phyloP scores from a whole-genome alignment of 257 asterid species.

The Gynochthodes officinalis region DNA sequence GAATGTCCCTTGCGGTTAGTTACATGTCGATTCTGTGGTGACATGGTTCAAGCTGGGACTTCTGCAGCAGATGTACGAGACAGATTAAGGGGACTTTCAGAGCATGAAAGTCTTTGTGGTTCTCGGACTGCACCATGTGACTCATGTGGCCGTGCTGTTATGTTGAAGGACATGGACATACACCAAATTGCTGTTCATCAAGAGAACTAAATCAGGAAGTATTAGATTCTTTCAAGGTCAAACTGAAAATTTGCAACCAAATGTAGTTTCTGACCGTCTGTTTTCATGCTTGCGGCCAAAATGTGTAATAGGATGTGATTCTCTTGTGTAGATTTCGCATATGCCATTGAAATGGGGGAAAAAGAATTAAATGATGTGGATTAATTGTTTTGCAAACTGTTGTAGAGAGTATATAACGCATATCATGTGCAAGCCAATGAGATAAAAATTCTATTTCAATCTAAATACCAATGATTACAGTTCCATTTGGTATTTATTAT shows the following conservation, averaged over 20 bases:
- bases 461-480: too few relatives aligned
- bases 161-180: constrained; percentile 97
- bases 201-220: constrained; percentile 40
- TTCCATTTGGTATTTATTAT: too few relatives aligned
- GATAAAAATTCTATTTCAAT: too few relatives aligned
- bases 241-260: too few relatives aligned
- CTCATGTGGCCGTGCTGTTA: constrained; percentile 93
- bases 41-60: constrained; percentile 93
- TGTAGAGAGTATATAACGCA: too few relatives aligned
- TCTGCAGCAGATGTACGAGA: constrained; percentile 77
- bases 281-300: background rate
- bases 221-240: background rate
- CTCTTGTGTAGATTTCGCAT: background rate
- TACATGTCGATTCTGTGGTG: constrained; percentile 92
- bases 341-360: background rate
- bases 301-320: background rate
- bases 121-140: constrained; percentile 95
- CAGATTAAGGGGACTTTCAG: constrained; percentile 77
- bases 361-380: background rate
- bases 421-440: too few relatives aligned
- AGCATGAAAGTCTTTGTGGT: constrained; percentile 88
- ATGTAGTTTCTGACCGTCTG: background rate
- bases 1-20: constrained; percentile 74
- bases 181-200: constrained; percentile 93
- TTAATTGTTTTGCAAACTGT: background rate